phyloP scores from a whole-genome alignment of 495 filamentous ascomycete genomes.

The Rusavskia elegans region DNA sequence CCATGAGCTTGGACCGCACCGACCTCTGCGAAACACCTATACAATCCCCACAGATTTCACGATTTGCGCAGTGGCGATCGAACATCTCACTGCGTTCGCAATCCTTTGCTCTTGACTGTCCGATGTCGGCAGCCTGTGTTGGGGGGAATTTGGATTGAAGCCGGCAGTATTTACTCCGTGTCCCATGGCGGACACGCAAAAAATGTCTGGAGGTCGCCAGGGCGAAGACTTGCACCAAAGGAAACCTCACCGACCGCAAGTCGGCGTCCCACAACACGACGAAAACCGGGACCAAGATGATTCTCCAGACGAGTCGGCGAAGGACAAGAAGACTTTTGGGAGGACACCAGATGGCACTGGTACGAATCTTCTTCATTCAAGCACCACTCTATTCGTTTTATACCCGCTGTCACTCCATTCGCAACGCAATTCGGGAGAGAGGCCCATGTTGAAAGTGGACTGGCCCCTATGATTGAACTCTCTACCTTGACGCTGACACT shows the following conservation, averaged over 20 bases:
- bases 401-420: no score
- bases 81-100: no score
- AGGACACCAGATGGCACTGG: constrained; percentile 80
- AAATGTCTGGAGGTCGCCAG: neutral
- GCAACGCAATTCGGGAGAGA: no score
- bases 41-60: neutral
- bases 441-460: no score
- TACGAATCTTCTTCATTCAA: constrained; percentile 26
- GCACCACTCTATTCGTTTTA: no score
- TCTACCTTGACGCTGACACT: no score
- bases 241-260: constrained; percentile 18
- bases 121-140: no score
- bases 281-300: constrained; percentile 26
- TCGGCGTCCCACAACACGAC: constrained; percentile 27
- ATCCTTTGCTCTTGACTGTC: no score
- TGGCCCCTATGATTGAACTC: no score
- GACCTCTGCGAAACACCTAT: neutral
- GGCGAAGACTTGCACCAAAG: constrained; percentile 6
- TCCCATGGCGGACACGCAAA: neutral
- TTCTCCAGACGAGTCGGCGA: constrained; percentile 8
- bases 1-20: neutral
- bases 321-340: constrained; percentile 66
- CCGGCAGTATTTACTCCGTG: neutral
- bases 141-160: neutral
- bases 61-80: no score